A percentile compares a stretch with the other conserved stretches of the same genome.
Conservation (phyloP, 2,329 filamentous ascomycete genomes). For the Pseudocercospora vitis region DNA sequence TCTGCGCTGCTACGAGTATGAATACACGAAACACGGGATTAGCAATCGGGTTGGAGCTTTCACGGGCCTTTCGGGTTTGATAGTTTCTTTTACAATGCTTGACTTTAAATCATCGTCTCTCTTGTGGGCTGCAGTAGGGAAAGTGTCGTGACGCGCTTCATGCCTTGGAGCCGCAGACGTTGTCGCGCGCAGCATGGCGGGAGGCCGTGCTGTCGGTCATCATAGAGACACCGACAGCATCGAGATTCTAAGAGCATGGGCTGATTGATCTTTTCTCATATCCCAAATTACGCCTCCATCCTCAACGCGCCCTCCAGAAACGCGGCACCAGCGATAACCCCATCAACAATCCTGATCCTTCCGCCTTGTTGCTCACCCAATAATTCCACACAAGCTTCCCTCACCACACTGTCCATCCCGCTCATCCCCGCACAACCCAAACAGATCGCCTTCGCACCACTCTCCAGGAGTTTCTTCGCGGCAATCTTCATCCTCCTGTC, state of each 20-base stretch:
- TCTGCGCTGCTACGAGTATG: slow-evolving; percentile 9
- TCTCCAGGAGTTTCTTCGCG: slow-evolving; percentile 62
- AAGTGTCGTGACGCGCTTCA: neutral
- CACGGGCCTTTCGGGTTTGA: neutral
- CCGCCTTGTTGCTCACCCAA: slow-evolving; percentile 57
- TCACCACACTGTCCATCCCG: slow-evolving; percentile 61
- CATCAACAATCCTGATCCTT: slow-evolving; percentile 72
- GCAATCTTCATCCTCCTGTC: slow-evolving; percentile 66
- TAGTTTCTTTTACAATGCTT: slow-evolving; percentile 1
- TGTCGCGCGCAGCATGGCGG: too few species aligned
- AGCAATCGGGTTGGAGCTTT: neutral
- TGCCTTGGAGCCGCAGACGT: too few species aligned
- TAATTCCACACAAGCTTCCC: slow-evolving; percentile 15
- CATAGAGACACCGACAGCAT: too few species aligned
- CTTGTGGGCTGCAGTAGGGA: neutral
- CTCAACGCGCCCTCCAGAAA: slow-evolving; percentile 57
- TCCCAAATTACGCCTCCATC: neutral
- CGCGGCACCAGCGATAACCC: slow-evolving; percentile 68
- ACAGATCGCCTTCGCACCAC: slow-evolving; percentile 59
- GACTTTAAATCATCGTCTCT: neutral
- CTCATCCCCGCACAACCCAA: slow-evolving; percentile 92
- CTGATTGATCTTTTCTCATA: too few species aligned
- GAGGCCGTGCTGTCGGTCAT: too few species aligned
- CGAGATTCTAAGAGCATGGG: too few species aligned
- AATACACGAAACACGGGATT: neutral